Percentiles rank a stretch among this genome's conserved stretches.
Evolutionary conservation across 192 early-diverging fungal species (phyloP).

Genomic region (Diversispora eburnea): DNA sequence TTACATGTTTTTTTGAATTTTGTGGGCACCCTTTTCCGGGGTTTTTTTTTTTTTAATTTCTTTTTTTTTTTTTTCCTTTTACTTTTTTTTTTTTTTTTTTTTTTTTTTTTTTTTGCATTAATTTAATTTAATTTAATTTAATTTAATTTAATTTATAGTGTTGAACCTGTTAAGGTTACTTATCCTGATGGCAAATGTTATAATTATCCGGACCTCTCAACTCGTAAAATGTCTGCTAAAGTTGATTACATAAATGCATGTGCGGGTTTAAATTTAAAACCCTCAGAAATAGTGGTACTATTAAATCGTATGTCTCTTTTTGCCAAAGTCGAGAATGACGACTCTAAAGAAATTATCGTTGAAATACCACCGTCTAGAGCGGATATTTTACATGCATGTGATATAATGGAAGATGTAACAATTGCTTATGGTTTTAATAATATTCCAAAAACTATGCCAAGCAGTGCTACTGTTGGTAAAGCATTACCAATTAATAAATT

Average conservation of each 20-base stretch:
- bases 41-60: too few relatives aligned
- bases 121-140: neutral
- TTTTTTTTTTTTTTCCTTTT: too few relatives aligned
- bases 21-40: too few relatives aligned
- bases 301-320: constrained; percentile 86
- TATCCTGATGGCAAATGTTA: constrained; percentile 72
- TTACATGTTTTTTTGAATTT: too few relatives aligned
- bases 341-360: constrained; percentile 63
- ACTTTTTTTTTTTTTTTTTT: constrained; percentile 37
- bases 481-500: constrained; percentile 93
- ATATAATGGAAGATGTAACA: constrained; percentile 97
- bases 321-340: constrained; percentile 50
- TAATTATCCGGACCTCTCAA: constrained; percentile 71
- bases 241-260: constrained; percentile 86
- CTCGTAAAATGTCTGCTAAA: constrained; percentile 66
- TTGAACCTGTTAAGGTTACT: constrained; percentile 89
- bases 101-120: constrained; percentile 14
- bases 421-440: constrained; percentile 97
- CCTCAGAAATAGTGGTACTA: constrained; percentile 68
- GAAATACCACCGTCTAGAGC: constrained; percentile 84
- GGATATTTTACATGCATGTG: constrained; percentile 95
- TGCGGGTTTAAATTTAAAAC: constrained; percentile 68
- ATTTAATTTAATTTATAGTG: constrained; percentile 41
- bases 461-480: constrained; percentile 78
- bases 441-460: constrained; percentile 75